These are phyloP conservation scores for Rhipidocladum racemiflorum DNA, from an alignment of 176 grass and related monocot species.

Conservation along the genomic window DNA sequence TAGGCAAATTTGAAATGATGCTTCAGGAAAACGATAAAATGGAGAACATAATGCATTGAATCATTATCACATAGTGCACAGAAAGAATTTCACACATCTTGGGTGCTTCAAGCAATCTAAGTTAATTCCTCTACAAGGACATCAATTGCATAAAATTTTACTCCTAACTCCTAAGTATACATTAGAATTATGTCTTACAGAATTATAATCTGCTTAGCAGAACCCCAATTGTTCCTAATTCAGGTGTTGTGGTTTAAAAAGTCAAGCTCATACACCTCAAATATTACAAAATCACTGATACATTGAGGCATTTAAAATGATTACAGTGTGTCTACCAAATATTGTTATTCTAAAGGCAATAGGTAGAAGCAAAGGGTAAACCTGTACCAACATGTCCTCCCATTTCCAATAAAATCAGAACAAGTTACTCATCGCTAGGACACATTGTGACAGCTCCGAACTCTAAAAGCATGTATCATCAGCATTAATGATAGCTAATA, in stretches of 20 bases:
- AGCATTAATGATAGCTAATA: background rate
- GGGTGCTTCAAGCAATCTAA: conserved; percentile 3
- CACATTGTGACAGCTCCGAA: background rate
- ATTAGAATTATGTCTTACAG: background rate
- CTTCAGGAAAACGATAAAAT: conserved; percentile 7
- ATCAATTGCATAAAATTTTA: conserved; percentile 1
- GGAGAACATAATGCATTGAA: background rate
- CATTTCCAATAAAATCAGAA: background rate
- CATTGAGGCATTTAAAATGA: background rate
- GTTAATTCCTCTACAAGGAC: background rate
- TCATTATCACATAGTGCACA: conserved; percentile 1
- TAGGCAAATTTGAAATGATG: background rate
- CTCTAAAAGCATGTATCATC: conserved; percentile 1
- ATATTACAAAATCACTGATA: background rate
- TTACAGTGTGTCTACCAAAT: background rate
- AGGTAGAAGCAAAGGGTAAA: background rate
- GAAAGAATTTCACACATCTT: background rate
- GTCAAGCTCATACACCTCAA: conserved; percentile 1
- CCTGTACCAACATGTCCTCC: background rate
- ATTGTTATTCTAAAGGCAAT: background rate
- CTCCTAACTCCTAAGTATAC: background rate
- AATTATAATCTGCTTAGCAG: background rate
- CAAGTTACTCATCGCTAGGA: background rate
- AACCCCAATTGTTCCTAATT: background rate
- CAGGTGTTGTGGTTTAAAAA: background rate